Evolutionary conservation across 1,284 basidiomycete species (phyloP).

Genomic region (Heterobasidion occidentale): DNA sequence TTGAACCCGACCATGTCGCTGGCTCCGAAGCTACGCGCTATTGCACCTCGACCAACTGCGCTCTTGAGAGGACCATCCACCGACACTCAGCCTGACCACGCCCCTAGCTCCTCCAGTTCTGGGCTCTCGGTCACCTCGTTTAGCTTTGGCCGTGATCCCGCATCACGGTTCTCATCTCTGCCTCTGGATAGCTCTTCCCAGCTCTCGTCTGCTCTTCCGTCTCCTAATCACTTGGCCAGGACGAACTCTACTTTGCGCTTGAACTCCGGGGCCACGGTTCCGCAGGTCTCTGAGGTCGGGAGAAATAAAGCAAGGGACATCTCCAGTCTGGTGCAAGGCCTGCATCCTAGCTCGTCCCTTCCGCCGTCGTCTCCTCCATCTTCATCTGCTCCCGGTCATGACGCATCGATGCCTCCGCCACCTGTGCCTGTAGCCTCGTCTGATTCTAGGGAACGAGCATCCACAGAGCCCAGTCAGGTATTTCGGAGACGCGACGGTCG

Average conservation of each 20-base stretch:
- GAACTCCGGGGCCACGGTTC: neutral
- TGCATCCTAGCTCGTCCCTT: constrained; percentile 1
- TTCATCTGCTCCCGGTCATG: constrained; percentile 1
- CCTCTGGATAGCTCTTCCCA: neutral
- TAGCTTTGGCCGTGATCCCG: neutral
- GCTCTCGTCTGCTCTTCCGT: neutral
- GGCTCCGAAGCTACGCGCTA: neutral
- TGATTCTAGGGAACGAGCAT: neutral
- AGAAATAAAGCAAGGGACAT: neutral
- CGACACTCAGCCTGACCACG: neutral
- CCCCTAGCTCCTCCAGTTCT: constrained; percentile 3
- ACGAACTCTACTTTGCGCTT: neutral
- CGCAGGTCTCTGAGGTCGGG: neutral
- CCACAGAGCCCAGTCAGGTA: neutral
- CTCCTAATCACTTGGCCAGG: neutral
- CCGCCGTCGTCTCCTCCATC: constrained; percentile 8
- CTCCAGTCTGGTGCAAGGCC: neutral
- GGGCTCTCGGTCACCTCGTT: constrained; percentile 5
- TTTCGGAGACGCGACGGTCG: constrained; percentile 10
- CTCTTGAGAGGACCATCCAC: neutral
- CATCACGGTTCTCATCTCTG: neutral
- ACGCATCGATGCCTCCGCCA: neutral
- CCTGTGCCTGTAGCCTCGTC: neutral
- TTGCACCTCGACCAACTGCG: neutral
- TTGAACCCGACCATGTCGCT: neutral